A percentile compares a stretch with the other conserved stretches of the same genome.
Conservation (phyloP, 805 yeast species). For the Starmera pachycereana region DNA sequence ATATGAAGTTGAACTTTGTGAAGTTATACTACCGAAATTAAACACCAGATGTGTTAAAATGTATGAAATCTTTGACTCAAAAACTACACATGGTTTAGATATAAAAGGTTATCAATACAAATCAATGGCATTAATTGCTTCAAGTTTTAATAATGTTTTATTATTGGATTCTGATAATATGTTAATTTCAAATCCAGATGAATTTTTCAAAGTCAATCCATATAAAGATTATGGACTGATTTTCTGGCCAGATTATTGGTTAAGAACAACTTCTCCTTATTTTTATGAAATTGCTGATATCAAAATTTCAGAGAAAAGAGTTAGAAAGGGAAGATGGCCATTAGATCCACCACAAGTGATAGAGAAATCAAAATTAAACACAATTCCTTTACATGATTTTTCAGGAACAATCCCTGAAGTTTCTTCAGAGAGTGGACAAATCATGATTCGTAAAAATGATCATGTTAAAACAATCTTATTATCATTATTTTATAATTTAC, state of each 20-base stretch:
- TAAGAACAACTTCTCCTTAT: constrained; percentile 61
- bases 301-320: constrained; percentile 19
- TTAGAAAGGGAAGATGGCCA: constrained; percentile 24
- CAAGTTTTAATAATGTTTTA: constrained; percentile 63
- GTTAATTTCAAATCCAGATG: constrained; percentile 51
- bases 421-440: constrained; percentile 59
- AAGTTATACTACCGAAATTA: constrained; percentile 42
- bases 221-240: constrained; percentile 38
- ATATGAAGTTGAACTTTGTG: constrained; percentile 60
- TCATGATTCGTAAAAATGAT: constrained; percentile 44
- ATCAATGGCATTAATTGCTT: constrained; percentile 57
- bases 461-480: constrained; percentile 51
- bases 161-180: constrained; percentile 70
- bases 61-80: constrained; percentile 41
- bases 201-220: constrained; percentile 42
- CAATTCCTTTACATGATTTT: constrained; percentile 43
- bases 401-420: constrained; percentile 56
- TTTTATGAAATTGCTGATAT: constrained; percentile 58
- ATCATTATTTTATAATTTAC: constrained; percentile 51
- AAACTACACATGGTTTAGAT: constrained; percentile 34
- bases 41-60: constrained; percentile 61
- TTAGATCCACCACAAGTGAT: constrained; percentile 13
- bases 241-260: constrained; percentile 83
- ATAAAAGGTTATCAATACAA: constrained; percentile 62
- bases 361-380: constrained; percentile 7